Evolutionary conservation across 306 rosid species (phyloP), one percentile per base, ranked within the genome.

Genomic region (Mucuna pruriens): DNA sequence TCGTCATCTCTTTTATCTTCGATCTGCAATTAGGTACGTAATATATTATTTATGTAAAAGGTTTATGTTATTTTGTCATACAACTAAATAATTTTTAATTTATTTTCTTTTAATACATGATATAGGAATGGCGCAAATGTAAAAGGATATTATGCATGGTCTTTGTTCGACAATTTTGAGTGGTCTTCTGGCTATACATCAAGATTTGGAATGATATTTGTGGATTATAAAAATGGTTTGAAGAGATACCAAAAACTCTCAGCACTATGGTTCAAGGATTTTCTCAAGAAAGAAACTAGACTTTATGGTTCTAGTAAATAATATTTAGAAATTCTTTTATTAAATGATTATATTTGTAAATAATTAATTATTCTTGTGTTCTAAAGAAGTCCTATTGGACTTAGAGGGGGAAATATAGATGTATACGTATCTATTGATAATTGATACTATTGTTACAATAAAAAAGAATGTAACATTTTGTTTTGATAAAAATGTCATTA

Each of bases 131-230:
- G 95, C 0, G 89, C 55, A 4, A 89, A 85, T 2, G 91, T 91
- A 22, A 86, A 84, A 4, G 92, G 92, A 0, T 89, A 87, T 20
- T 89, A 84, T 58, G 90, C 87, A 54, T 91, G 95, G 95, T 87
- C 91, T 2, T 55, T 91, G 33, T 44, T 87, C 20, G 92, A 91
- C n/a, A 86, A 86, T 46, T 89, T 85, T 38, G 92, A 91, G 80
- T 91, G 95, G 95, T 2, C 7, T 1, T 60, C 26, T 0, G 95
- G 95, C 0, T 91, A 77, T 8, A 74, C 81, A 0, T 60, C 80
- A 1, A 83, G 90, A 0, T 91, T 87, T n/a, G 91, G 95, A 10
- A 80, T 91, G 62, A 60, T 62, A 33, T 89, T 34, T 13, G 84
- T 89, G 4, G 91, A 91, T 51, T 89, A 82, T 20, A 73, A 82